Percentiles rank a stretch among this genome's conserved stretches.
phyloP scores from a whole-genome alignment of 2,329 filamentous ascomycete genomes.

The Penicillium decumbens region DNA sequence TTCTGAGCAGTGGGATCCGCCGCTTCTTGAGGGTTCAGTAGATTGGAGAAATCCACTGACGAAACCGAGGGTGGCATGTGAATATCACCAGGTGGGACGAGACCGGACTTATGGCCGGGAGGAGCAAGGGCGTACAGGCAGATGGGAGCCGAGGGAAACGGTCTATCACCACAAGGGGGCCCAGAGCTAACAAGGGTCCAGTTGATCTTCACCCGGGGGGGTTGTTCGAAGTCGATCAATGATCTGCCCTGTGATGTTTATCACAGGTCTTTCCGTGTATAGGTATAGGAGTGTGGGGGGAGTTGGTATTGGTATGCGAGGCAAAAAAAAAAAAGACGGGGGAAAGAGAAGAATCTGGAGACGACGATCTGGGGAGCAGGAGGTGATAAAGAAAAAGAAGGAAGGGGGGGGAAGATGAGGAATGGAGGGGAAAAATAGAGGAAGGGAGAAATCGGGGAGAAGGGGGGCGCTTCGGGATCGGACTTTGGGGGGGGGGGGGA shows the following conservation, averaged over 20 bases:
- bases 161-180: slow-evolving; percentile 21
- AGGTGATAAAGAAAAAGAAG: slow-evolving; percentile 20
- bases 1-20: slow-evolving; percentile 21
- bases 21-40: slow-evolving; percentile 60
- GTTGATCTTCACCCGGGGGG: slow-evolving; percentile 29
- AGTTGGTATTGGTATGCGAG: slow-evolving; percentile 7
- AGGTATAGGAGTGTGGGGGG: background rate
- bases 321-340: background rate
- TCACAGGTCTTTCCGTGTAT: background rate
- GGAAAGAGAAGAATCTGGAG: slow-evolving; percentile 22
- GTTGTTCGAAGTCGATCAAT: slow-evolving; percentile 11
- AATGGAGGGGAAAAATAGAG: slow-evolving; percentile 25
- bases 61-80: slow-evolving; percentile 73
- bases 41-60: slow-evolving; percentile 69
- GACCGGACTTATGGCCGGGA: slow-evolving; percentile 16
- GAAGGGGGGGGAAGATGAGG: slow-evolving; percentile 14
- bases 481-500: slow-evolving; percentile 10
- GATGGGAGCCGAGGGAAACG: slow-evolving; percentile 19
- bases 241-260: slow-evolving; percentile 1
- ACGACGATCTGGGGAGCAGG: slow-evolving; percentile 27
- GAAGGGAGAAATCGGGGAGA: slow-evolving; percentile 28
- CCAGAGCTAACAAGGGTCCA: slow-evolving; percentile 22
- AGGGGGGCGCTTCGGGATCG: slow-evolving; percentile 22
- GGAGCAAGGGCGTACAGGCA: slow-evolving; percentile 6
- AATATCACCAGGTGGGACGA: slow-evolving; percentile 29